These are phyloP conservation scores for Plectranthus barbatus DNA, from an alignment of 257 asterid genomes.

Conservation along the genomic window DNA sequence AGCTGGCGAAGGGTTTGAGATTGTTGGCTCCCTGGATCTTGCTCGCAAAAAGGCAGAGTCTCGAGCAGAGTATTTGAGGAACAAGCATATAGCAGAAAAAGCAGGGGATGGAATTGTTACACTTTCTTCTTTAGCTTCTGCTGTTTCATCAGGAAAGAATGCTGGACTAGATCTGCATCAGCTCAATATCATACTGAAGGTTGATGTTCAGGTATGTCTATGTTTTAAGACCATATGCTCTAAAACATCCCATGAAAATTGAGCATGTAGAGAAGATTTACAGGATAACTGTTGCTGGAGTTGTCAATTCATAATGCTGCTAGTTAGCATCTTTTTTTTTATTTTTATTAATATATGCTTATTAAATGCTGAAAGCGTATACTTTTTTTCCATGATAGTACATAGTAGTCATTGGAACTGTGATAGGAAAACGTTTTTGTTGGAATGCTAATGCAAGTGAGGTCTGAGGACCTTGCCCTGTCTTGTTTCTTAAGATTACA, in stretches of 20 bases:
- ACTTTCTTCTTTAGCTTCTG: conserved; percentile 87
- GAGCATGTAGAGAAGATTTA: not conserved
- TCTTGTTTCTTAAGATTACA: not conserved
- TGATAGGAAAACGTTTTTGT: no score
- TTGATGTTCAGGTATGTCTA: conserved; percentile 80
- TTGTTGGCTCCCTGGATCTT: conserved; percentile 67
- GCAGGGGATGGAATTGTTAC: conserved; percentile 96
- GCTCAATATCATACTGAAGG: conserved; percentile 78
- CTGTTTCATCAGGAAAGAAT: conserved; percentile 66
- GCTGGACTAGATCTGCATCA: conserved; percentile 88
- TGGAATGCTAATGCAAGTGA: no score
- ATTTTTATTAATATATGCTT: not conserved
- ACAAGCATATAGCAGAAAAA: conserved; percentile 73
- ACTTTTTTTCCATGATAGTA: no score
- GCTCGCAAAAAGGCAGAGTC: conserved; percentile 81
- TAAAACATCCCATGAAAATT: not conserved
- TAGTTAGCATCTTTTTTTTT: not conserved
- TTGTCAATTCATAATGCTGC: not conserved
- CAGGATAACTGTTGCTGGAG: not conserved
- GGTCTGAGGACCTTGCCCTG: not conserved
- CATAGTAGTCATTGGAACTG: not conserved
- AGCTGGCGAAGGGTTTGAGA: conserved; percentile 97
- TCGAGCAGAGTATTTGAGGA: conserved; percentile 57
- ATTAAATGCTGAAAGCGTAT: not conserved
- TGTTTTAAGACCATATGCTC: not conserved